Evolutionary conservation across 306 rosid species (phyloP), one percentile per base, ranked within the genome.

Genomic region (Vachellia pachyceras): DNA sequence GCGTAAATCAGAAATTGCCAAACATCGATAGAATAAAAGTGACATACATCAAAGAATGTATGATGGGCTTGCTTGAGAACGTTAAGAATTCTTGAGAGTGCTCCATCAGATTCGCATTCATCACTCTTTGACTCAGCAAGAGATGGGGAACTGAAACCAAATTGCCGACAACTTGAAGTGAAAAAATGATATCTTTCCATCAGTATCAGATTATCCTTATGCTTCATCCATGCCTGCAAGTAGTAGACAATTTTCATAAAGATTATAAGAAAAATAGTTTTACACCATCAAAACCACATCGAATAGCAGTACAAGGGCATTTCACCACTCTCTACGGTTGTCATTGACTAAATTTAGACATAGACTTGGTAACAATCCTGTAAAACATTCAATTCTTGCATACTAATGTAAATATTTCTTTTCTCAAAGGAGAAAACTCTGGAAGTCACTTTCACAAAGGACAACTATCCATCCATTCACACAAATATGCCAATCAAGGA

Each of bases 181-280:
- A 96, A 96, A 80, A 89, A 96, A 86, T 93, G 98, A 75, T 93
- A 96, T 86, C 97, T 92, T 77, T 96, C 98, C 94, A 96, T 93
- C 84, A 93, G 58, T 73, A 93, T 87, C 47, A 96, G 82, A 79
- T 96, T 96, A 8, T 90, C 89, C 73, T 84, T 92, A 83, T 95
- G 97, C 90, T 88, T 90, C 75, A 84, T 76, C 98, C 99, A 96
- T 23, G 97, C 97, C 97, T 96, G 80, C 72, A 85, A 73, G 29
- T 66, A 45, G 15, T 54, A 68, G 69, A 69, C 25, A 45, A 77
- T 55, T 50, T 67, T 41, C 78, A 77, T 14, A 80, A 40, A 47
- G 50, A 37, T 17, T 67, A 72, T 67, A 72, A 80, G 33, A 58
- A 71, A 77, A 25, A 47, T 23, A 63, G 10, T 61, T 68, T 52